Evolutionary conservation across 306 rosid genomes (phyloP), one percentile per base, ranked within the genome.

Genomic region (Vigna radiata): DNA sequence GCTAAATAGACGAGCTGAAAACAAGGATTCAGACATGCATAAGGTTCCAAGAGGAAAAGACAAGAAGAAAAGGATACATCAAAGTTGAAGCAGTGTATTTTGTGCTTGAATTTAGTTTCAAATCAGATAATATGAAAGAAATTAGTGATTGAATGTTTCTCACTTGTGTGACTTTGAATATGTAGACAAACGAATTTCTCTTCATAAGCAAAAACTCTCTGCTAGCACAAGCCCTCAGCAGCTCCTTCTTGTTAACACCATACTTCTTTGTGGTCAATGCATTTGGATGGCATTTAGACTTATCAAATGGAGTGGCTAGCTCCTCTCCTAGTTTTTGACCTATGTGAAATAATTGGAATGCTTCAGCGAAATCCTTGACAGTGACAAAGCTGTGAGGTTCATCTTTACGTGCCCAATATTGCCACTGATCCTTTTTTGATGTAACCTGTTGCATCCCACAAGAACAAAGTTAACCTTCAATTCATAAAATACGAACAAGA

Each of bases 121-220:
- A 53, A 70, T 58, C 12, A 79, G 48, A 68, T 29, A 31, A 66
- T 52, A 60, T 43, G 50, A 23, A n/a, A 7, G 29, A 4, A 21
- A 19, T 41, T 17, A 52, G 37, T 21, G 36, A 39, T 63, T 23
- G 68, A 75, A 72, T 76, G 16, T n/a, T 71, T 70, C 97, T 89
- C 75, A 94, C 98, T 55, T 84, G 87, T 61, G 86, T 68, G 36
- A 59, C 68, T 86, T 90, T 91, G 90, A 94, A 94, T 73, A 91
- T 78, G 85, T 88, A 84, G 37, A 89, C 91, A 82, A 91, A 91
- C 12, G 91, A 87, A 83, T 91, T 94, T 87, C 97, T 80, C 85
- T 89, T 94, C 96, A 94, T 94, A 41, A 94, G 97, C 83, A 94
- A 81, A 78, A 84, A 73, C 61, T 91, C 98, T 86, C 98, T 84